A percentile compares a stretch with the other conserved stretches of the same genome.
phyloP scores from a whole-genome alignment of 257 asterid genomes.

The Fraxinus quadrangulata region DNA sequence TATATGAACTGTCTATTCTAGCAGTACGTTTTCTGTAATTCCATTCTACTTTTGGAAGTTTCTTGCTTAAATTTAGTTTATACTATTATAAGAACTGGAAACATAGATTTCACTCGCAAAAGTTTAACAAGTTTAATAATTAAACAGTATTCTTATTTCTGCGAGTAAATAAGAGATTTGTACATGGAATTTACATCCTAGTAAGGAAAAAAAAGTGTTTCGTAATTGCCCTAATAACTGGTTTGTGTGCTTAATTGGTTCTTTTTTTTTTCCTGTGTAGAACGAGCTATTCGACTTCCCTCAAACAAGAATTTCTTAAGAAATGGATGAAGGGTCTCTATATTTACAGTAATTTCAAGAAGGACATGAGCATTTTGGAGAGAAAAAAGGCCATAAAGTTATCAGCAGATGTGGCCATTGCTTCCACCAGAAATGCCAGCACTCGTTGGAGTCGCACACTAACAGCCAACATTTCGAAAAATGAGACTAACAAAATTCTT shows the following conservation, averaged over 20 bases:
- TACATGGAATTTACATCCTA: neutral
- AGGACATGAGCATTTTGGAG: constrained; percentile 53
- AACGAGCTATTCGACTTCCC: constrained; percentile 41
- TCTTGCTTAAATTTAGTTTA: neutral
- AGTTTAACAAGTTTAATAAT: neutral
- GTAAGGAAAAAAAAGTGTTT: neutral
- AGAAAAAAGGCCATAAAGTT: constrained; percentile 65
- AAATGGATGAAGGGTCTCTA: constrained; percentile 78
- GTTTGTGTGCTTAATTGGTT: neutral
- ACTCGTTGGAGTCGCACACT: constrained; percentile 60
- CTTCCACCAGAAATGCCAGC: constrained; percentile 53
- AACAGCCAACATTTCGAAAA: constrained; percentile 34
- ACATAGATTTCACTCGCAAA: neutral
- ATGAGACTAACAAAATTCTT: constrained; percentile 26
- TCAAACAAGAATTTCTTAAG: constrained; percentile 64
- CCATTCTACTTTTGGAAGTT: neutral
- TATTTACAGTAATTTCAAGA: constrained; percentile 40
- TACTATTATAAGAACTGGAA: neutral
- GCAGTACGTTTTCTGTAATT: neutral
- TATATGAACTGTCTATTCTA: neutral
- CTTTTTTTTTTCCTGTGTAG: constrained; percentile 13
- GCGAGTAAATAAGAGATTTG: neutral
- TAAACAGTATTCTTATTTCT: neutral
- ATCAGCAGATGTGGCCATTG: constrained; percentile 84
- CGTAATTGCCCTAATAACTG: neutral